These are phyloP conservation scores for Hygrophorus pudorinus DNA, from an alignment of 768 basidiomycete genomes.

Conservation along the genomic window DNA sequence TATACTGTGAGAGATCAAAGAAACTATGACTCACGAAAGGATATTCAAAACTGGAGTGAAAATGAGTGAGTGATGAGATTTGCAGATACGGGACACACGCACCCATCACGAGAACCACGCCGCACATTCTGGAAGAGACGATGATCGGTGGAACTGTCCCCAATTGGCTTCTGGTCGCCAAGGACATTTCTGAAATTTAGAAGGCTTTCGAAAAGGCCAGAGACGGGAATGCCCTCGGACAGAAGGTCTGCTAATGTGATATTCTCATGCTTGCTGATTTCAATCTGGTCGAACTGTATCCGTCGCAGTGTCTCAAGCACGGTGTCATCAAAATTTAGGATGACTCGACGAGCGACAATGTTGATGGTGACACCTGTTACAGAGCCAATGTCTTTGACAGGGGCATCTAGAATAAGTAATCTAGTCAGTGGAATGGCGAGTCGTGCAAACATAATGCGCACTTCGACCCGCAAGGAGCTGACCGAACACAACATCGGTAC, in stretches of 20 bases:
- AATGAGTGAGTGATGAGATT: background rate
- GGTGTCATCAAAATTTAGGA: background rate
- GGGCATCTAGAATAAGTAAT: background rate
- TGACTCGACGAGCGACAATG: slow-evolving; percentile 3
- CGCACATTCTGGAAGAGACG: background rate
- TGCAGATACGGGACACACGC: background rate
- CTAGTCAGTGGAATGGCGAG: background rate
- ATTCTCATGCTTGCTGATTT: slow-evolving; percentile 3
- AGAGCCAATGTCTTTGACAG: background rate
- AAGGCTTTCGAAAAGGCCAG: background rate
- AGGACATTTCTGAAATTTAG: background rate
- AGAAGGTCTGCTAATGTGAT: slow-evolving; percentile 1
- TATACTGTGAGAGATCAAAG: background rate
- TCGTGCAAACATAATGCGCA: background rate
- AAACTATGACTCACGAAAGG: slow-evolving; percentile 1
- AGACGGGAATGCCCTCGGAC: background rate
- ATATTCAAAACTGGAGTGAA: background rate
- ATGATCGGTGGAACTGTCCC: background rate
- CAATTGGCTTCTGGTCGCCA: background rate
- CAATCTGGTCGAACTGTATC: slow-evolving; percentile 1
- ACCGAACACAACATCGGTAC: background rate
- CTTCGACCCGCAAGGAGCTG: background rate
- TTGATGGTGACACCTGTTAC: slow-evolving; percentile 1
- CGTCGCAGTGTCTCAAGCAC: background rate
- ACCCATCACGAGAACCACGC: background rate